phyloP scores from a whole-genome alignment of 495 filamentous ascomycete species.

The Letharia columbiana region DNA sequence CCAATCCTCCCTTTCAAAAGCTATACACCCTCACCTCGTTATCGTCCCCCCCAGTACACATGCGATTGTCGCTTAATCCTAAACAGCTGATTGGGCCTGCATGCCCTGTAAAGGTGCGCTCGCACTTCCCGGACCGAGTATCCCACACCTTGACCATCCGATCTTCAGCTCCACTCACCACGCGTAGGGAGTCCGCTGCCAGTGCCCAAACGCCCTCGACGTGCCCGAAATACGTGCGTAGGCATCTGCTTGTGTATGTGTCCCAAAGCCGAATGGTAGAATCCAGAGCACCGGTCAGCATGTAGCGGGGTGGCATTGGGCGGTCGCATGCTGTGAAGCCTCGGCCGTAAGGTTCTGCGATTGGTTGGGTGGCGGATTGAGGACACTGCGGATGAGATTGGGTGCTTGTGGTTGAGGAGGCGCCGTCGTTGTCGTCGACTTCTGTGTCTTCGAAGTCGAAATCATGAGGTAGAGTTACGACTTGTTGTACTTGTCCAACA shows the following conservation, averaged over 20 bases:
- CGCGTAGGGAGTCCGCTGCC: constrained; percentile 79
- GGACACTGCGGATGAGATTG: constrained; percentile 21
- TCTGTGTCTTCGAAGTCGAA: constrained; percentile 73
- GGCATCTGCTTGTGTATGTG: constrained; percentile 65
- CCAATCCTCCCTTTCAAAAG: constrained; percentile 37
- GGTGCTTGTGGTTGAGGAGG: constrained; percentile 23
- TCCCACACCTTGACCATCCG: constrained; percentile 97
- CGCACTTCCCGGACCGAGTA: constrained; percentile 78
- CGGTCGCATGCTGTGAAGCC: constrained; percentile 50
- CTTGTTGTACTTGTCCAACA: constrained; percentile 89
- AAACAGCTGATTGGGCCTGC: constrained; percentile 86
- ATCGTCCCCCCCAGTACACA: constrained; percentile 89
- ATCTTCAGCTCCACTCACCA: constrained; percentile 85
- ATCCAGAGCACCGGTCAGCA: constrained; percentile 86
- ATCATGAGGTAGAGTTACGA: constrained; percentile 69
- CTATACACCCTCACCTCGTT: constrained; percentile 81
- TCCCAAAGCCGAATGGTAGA: constrained; percentile 92
- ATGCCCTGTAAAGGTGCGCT: constrained; percentile 85
- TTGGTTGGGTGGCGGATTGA: constrained; percentile 33
- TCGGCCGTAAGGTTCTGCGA: constrained; percentile 42
- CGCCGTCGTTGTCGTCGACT: constrained; percentile 49
- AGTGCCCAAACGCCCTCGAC: constrained; percentile 94
- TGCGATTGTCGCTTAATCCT: constrained; percentile 74
- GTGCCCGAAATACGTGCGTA: constrained; percentile 92
- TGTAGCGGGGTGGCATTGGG: constrained; percentile 71